Base-by-base conservation (phyloP, 2,329 filamentous ascomycete species). In the Monosporascus sp. region DNA sequence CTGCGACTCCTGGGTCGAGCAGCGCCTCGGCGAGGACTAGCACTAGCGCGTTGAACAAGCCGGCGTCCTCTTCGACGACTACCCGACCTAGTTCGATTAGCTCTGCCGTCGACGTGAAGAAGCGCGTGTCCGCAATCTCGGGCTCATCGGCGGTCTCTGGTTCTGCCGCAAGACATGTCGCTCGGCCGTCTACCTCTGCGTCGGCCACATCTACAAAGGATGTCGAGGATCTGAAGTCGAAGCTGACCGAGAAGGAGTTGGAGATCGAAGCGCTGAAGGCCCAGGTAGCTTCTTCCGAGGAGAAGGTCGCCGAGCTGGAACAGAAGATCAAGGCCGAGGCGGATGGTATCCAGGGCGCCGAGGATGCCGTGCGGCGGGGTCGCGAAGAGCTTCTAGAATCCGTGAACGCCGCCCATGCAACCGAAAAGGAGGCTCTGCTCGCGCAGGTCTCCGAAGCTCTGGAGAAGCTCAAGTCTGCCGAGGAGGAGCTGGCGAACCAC, bases 151-250 rank as follows among this genome's bases (percentile, higher is more conserved):
- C 70, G 11, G 62, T 71, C 18, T 52, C 70, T 25, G 31, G 22
- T 4, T 68, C 72, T 36, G 64, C 74, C 4, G 57, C 72, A 3
- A 70, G 71, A 50, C 76, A 79, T 57, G 66, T 71, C 5, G 53
- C 73, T n/a, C 74, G 76, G 25, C 63, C 73, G 6, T 77, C 71
- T 41, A 65, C 66, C n/a, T 67, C 65, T 46, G 62, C 68, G 18
- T 67, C 73, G 36, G 72, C 75, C 22, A 66, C 73, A 17, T 72
- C 75, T 7, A 65, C 76, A 20, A 85, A 82, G 69, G 81, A 83
- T 61, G 70, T 81, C 3, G 82, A 86, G 49, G 77, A 82, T 46
- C 73, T 87, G 44, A 86, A 82, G 71, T 67, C 73, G 7, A 84
- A 85, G 68, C 72, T 87, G 22, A 72, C 74, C 5, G 75, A 80